phyloP scores from a whole-genome alignment of 768 basidiomycete species.

The Lyophyllum shimeji region DNA sequence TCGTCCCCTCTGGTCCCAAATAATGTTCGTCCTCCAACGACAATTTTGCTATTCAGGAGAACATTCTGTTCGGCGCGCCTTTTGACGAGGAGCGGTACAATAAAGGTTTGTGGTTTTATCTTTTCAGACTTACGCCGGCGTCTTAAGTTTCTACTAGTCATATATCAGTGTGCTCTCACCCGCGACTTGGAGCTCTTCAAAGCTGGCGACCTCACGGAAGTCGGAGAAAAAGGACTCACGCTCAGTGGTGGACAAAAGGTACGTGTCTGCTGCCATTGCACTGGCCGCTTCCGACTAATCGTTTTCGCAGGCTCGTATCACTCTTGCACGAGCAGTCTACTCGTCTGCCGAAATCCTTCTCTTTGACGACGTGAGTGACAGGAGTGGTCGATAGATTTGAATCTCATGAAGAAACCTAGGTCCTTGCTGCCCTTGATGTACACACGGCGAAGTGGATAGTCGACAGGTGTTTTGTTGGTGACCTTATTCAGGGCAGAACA shows the following conservation, averaged over 20 bases:
- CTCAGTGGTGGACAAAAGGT: constrained; percentile 47
- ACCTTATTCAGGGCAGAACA: constrained; percentile 72
- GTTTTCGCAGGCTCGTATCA: constrained; percentile 37
- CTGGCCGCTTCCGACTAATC: background rate
- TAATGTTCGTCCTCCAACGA: background rate
- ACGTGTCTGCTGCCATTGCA: background rate
- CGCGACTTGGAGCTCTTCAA: constrained; percentile 67
- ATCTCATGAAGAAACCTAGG: background rate
- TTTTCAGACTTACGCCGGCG: background rate
- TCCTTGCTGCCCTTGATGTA: constrained; percentile 32
- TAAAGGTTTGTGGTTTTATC: constrained; percentile 27
- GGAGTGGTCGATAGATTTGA: constrained; percentile 18
- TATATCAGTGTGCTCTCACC: constrained; percentile 71
- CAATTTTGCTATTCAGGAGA: constrained; percentile 43
- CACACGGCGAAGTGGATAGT: constrained; percentile 83
- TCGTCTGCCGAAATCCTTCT: constrained; percentile 58
- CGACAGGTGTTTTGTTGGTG: constrained; percentile 76
- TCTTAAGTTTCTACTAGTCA: constrained; percentile 32
- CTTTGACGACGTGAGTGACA: constrained; percentile 70
- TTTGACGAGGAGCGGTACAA: constrained; percentile 78
- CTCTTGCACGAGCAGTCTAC: constrained; percentile 44
- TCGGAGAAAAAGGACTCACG: constrained; percentile 68
- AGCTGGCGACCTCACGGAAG: constrained; percentile 66
- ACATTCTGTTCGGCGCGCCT: constrained; percentile 76
- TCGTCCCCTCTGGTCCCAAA: background rate